These are phyloP conservation scores for Aspergillus sp. DNA, from an alignment of 2,329 filamentous ascomycete species.

Conservation along the genomic window DNA sequence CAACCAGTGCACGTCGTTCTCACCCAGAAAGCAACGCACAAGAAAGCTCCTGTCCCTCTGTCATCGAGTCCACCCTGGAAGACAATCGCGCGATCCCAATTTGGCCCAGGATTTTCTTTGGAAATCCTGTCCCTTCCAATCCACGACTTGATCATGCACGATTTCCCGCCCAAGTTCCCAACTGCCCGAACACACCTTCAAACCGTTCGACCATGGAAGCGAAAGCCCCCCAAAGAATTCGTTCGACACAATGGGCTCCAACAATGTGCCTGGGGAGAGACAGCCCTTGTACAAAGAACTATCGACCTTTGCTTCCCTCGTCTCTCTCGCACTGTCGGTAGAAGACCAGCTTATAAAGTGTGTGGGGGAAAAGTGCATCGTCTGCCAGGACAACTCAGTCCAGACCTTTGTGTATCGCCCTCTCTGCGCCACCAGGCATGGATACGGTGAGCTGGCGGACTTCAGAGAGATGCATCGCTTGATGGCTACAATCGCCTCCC, in stretches of 20 bases:
- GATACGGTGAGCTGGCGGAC: conserved; percentile 8
- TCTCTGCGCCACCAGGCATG: conserved; percentile 4
- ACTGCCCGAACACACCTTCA: background rate
- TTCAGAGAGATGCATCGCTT: conserved; percentile 3
- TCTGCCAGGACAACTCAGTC: background rate
- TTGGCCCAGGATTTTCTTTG: conserved; percentile 1
- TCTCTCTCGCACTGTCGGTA: background rate
- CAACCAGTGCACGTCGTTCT: too few relatives aligned
- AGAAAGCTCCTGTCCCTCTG: too few relatives aligned
- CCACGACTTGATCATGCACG: background rate
- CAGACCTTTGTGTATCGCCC: conserved; percentile 1
- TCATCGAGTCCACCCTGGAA: background rate
- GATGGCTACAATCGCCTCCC: conserved; percentile 9
- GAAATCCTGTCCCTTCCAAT: background rate
- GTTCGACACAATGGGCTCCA: background rate
- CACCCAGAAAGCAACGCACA: too few relatives aligned
- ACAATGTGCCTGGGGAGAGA: too few relatives aligned
- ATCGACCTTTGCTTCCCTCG: background rate
- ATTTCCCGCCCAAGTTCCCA: background rate
- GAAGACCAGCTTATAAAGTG: background rate
- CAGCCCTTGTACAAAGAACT: background rate
- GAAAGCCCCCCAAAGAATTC: background rate
- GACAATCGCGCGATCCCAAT: background rate
- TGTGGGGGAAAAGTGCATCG: background rate
- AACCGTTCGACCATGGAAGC: background rate